Evolutionary conservation across 2,329 filamentous ascomycete species (phyloP).

Genomic region (Ceratocystiopsis minuta): DNA sequence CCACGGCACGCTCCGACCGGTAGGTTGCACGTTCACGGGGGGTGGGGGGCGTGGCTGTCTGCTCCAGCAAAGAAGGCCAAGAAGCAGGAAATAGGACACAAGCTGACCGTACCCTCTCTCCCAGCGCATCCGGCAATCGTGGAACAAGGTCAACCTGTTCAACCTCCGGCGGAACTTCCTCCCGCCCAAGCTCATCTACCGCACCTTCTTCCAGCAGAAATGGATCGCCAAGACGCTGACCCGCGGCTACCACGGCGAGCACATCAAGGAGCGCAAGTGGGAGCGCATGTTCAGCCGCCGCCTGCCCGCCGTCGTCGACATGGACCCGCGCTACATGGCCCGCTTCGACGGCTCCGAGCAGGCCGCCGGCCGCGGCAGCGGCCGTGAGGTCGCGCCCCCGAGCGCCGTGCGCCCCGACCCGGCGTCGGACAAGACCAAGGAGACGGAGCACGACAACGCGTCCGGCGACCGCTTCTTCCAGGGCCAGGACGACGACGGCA

Average conservation of each 20-base stretch:
- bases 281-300: slow-evolving; percentile 76
- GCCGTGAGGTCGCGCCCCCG: slow-evolving; percentile 20
- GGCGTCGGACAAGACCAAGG: no score
- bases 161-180: slow-evolving; percentile 46
- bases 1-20: slow-evolving; percentile 36
- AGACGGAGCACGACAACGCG: no score
- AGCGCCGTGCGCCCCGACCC: no score
- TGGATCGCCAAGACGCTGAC: slow-evolving; percentile 75
- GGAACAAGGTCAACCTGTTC: slow-evolving; percentile 95
- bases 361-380: slow-evolving; percentile 69
- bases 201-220: slow-evolving; percentile 96
- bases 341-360: slow-evolving; percentile 63
- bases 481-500: slow-evolving; percentile 6
- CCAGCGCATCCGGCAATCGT: slow-evolving; percentile 85
- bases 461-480: no score
- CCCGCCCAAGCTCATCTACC: slow-evolving; percentile 21
- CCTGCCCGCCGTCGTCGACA: slow-evolving; percentile 66
- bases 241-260: slow-evolving; percentile 84
- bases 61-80: slow-evolving; percentile 2
- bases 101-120: not conserved
- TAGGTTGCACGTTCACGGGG: slow-evolving; percentile 1
- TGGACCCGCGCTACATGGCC: slow-evolving; percentile 68
- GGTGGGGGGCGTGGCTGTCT: slow-evolving; percentile 42
- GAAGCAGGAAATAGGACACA: not conserved
- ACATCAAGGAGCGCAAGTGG: slow-evolving; percentile 87